Evolutionary conservation across 441 rosid species (phyloP).

Genomic region (Corymbia calophylla): DNA sequence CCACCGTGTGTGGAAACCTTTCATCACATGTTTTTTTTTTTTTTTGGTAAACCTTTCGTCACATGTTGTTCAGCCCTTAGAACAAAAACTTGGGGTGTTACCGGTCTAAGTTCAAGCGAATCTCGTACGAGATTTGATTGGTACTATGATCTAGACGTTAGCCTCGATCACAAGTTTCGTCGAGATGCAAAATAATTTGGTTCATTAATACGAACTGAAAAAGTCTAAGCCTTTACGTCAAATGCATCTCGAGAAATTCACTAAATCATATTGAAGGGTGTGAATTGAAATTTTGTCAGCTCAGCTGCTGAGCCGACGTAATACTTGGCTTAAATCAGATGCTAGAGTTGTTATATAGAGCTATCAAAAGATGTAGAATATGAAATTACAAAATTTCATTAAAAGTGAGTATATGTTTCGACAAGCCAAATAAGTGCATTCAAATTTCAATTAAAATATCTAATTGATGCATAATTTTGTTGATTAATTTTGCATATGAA

Average conservation of each 20-base stretch:
- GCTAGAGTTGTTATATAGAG: background rate
- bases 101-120: background rate
- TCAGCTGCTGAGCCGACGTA: background rate
- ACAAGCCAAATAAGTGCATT: background rate
- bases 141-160: background rate
- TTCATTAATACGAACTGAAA: background rate
- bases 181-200: background rate
- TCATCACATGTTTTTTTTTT: background rate
- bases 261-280: background rate
- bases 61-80: background rate
- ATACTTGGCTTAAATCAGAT: background rate
- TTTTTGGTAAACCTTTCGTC: background rate
- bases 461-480: background rate
- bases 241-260: background rate
- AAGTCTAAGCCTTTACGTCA: background rate
- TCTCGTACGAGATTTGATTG: background rate
- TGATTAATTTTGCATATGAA: too few species aligned
- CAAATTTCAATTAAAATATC: background rate
- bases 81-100: background rate
- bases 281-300: background rate
- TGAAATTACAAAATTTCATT: background rate
- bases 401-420: background rate
- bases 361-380: background rate
- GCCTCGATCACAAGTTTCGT: background rate
- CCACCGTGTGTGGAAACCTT: background rate